phyloP scores from a whole-genome alignment of 108 stramenopile genomes.

The Nitzschia putrida region DNA sequence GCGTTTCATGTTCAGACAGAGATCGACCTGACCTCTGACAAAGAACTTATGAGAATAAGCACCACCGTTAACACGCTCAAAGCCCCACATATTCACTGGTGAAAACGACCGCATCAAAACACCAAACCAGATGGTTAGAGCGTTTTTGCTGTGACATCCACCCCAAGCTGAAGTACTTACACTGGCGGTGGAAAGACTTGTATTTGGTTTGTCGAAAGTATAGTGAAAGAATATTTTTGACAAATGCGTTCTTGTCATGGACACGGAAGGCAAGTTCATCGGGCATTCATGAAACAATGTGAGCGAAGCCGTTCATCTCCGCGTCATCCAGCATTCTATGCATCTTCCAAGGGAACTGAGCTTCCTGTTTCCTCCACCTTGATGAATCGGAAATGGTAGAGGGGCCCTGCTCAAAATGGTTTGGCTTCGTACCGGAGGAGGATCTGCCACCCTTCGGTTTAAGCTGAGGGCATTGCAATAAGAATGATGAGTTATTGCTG shows the following conservation, averaged over 20 bases:
- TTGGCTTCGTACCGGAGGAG: too few species aligned
- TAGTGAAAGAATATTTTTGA: constrained; percentile 17
- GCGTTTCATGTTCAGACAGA: constrained; percentile 19
- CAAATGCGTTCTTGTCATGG: constrained; percentile 30
- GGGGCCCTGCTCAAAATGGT: too few species aligned
- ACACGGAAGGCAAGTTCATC: constrained; percentile 30
- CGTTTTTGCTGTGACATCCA: too few species aligned
- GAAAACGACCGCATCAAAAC: background rate
- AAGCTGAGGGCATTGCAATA: too few species aligned
- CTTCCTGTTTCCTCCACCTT: background rate
- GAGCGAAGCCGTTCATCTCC: constrained; percentile 22
- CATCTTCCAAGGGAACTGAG: constrained; percentile 23
- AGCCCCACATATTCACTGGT: constrained; percentile 24
- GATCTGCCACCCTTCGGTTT: too few species aligned
- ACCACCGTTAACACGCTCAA: constrained; percentile 7
- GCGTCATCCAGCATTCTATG: constrained; percentile 45
- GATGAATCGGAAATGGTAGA: background rate
- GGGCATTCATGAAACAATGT: constrained; percentile 41
- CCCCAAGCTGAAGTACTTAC: constrained; percentile 1
- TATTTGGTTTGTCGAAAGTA: constrained; percentile 48
- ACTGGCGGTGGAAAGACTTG: constrained; percentile 65
- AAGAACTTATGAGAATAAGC: constrained; percentile 7
- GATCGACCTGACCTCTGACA: constrained; percentile 3
- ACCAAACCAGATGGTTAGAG: background rate
- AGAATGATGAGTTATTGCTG: too few species aligned